phyloP scores from a whole-genome alignment of 2,329 filamentous ascomycete genomes.

The Aspergillus persii region DNA sequence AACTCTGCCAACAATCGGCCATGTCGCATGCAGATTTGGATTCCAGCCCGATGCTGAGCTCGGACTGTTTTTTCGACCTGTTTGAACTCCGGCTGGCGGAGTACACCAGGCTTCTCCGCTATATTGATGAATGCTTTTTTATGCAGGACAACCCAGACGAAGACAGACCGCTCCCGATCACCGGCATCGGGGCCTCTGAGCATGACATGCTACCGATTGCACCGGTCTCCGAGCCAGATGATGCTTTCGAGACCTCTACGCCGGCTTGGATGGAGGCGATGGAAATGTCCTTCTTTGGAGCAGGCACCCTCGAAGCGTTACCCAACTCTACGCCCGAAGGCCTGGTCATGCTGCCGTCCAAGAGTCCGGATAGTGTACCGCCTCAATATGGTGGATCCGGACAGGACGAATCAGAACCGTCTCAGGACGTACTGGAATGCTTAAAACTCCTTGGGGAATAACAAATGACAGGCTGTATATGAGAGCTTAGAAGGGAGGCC shows the following conservation, averaged over 20 bases:
- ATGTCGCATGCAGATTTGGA: not conserved
- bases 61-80: constrained; percentile 1
- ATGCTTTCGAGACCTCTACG: not conserved
- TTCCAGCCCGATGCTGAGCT: not conserved
- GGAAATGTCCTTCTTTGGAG: not conserved
- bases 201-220: not conserved
- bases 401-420: not conserved
- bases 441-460: constrained; percentile 6
- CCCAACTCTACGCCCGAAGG: not conserved
- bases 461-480: not conserved
- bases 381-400: not conserved
- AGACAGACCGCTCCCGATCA: not conserved
- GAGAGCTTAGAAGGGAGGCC: not conserved
- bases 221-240: not conserved
- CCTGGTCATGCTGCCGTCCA: not conserved
- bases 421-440: constrained; percentile 28
- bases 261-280: not conserved
- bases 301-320: not conserved
- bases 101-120: constrained; percentile 7
- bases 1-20: constrained; percentile 6
- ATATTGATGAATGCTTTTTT: constrained; percentile 13
- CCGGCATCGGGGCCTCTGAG: not conserved
- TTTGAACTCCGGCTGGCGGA: constrained; percentile 13
- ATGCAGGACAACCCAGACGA: constrained; percentile 2
- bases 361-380: not conserved